Percentiles rank a stretch among this genome's conserved stretches.
phyloP scores from a whole-genome alignment of 2,329 filamentous ascomycete genomes.

The Ophiostoma novo-ulmi region DNA sequence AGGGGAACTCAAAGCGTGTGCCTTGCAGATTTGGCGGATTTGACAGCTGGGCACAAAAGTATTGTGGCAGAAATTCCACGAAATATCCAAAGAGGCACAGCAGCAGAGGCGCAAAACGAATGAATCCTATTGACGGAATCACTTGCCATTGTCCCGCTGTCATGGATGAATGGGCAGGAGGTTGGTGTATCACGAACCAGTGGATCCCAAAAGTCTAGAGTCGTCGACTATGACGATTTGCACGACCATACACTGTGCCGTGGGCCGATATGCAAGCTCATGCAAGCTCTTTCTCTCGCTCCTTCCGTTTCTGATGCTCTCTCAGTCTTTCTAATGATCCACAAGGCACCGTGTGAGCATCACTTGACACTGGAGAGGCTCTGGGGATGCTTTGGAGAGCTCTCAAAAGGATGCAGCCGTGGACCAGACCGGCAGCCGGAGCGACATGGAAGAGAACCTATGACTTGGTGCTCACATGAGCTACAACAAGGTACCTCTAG shows the following conservation, averaged over 20 bases:
- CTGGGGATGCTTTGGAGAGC: no score
- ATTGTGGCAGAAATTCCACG: background rate
- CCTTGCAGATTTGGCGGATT: background rate
- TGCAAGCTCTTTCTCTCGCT: background rate
- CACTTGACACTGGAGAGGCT: background rate
- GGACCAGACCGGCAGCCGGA: background rate
- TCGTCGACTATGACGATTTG: background rate
- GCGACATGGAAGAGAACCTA: background rate
- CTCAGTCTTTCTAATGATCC: no score
- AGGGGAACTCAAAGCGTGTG: background rate
- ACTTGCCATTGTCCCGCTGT: conserved; percentile 7
- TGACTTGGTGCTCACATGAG: background rate
- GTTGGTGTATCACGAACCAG: conserved; percentile 5
- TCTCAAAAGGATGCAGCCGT: background rate
- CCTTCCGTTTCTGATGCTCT: background rate
- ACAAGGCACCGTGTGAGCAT: background rate
- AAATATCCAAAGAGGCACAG: no score
- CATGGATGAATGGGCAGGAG: background rate
- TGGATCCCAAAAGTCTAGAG: background rate
- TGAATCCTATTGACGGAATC: background rate
- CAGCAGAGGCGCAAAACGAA: background rate
- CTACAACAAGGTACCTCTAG: background rate
- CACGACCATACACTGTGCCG: background rate
- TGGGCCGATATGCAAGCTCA: background rate
- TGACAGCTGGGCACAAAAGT: background rate